Conservation (phyloP, 2,329 filamentous ascomycete species). For the Beauveria pseudobassiana region DNA sequence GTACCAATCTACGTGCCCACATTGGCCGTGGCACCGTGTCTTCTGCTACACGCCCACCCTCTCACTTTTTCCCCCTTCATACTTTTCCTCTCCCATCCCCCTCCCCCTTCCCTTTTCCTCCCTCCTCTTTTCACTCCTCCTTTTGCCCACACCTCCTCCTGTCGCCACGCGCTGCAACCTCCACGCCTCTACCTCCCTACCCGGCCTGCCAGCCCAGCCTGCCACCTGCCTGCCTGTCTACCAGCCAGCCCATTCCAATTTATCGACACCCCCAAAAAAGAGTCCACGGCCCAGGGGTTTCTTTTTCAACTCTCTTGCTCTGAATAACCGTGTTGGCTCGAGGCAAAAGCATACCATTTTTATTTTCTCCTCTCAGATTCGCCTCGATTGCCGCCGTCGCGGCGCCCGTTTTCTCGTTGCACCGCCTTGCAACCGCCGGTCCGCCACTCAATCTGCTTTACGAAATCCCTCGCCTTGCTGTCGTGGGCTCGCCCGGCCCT, state of each 20-base stretch:
- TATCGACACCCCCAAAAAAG: slow-evolving; percentile 13
- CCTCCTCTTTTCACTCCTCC: slow-evolving; percentile 19
- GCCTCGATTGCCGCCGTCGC: not conserved
- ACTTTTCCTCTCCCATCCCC: not conserved
- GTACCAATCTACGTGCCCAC: too few species aligned
- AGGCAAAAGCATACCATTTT: not conserved
- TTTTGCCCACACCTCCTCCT: slow-evolving; percentile 11
- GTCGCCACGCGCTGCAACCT: slow-evolving; percentile 8
- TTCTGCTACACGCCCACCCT: not conserved
- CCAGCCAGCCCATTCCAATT: slow-evolving; percentile 5
- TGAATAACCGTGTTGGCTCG: not conserved
- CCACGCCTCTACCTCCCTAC: slow-evolving; percentile 7
- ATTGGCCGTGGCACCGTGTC: too few species aligned
- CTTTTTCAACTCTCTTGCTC: not conserved
- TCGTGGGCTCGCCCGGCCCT: slow-evolving; percentile 4
- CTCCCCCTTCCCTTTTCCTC: slow-evolving; percentile 2
- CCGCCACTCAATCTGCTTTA: not conserved
- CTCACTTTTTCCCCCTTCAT: not conserved
- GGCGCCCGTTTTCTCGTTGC: not conserved
- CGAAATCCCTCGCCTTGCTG: slow-evolving; percentile 7
- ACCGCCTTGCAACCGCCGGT: not conserved
- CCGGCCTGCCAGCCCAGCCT: too few species aligned
- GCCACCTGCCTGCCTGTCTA: not conserved
- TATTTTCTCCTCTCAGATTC: not conserved
- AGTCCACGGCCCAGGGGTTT: slow-evolving; percentile 1